These are phyloP conservation scores for Adansonia gregorii DNA, from an alignment of 441 rosid species.

Conservation along the genomic window DNA sequence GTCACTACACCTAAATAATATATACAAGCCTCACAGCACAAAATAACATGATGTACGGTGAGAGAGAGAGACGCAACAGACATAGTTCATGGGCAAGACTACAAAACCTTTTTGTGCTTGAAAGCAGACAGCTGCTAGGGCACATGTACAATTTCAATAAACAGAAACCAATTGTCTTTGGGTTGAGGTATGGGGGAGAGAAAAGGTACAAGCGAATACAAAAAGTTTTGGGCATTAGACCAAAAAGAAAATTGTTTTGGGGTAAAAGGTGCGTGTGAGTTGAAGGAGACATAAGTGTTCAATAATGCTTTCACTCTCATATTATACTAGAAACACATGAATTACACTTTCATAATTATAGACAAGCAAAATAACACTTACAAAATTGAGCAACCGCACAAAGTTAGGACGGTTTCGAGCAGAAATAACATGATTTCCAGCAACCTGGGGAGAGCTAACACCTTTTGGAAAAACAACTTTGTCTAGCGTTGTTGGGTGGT, in stretches of 20 bases:
- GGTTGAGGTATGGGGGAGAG: not conserved
- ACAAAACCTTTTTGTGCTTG: not conserved
- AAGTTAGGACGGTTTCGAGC: constrained; percentile 66
- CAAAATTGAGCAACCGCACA: constrained; percentile 70
- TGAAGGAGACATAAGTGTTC: not conserved
- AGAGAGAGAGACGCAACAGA: not conserved
- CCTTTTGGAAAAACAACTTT: constrained; percentile 68
- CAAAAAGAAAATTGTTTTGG: not conserved
- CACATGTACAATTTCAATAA: not conserved
- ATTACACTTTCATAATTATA: not conserved
- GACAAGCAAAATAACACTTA: constrained; percentile 53
- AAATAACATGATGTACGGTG: not conserved
- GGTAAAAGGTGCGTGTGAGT: not conserved
- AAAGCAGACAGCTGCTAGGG: not conserved
- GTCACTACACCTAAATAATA: not conserved
- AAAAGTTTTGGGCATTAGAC: not conserved
- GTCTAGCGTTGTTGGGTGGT: constrained; percentile 69
- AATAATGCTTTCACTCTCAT: not conserved
- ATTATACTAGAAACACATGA: not conserved
- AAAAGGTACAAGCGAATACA: not conserved
- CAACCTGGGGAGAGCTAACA: constrained; percentile 71
- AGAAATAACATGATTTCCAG: constrained; percentile 66
- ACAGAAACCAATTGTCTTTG: not conserved
- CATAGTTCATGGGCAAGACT: not conserved
- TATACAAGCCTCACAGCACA: not conserved